Evolutionary conservation across 202 grass and related monocot genomes (phyloP), one percentile per base, ranked within the genome.

Genomic region (Zizania palustris): DNA sequence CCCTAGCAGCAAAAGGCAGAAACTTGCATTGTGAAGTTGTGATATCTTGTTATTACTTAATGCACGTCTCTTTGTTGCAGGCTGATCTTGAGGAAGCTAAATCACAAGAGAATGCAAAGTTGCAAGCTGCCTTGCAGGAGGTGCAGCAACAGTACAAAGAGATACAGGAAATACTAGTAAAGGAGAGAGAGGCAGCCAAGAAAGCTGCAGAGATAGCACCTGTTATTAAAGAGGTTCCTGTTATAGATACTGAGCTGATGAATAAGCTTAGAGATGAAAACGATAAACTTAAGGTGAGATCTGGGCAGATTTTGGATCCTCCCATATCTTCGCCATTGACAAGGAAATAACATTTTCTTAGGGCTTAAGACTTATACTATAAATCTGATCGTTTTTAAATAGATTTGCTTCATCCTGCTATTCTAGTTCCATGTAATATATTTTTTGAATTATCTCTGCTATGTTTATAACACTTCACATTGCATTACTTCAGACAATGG

Each of bases 211-310:
- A 96, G 64, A 16, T 96, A 59, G 81, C 69, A 78, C 89, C 90
- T 62, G 85, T 93, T 69, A 64, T 96, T 74, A 96, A 99, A 91
- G 96, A 99, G 76, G 87, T 96, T 58, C 92, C 92, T 44, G 81
- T 99, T 87, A 63, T 91, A 87, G 87, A 99, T 63, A 87, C 92
- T 57, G 79, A 86, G 72, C 61, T 91, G 51, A 87, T 96, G 87
- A 83, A 93, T 87, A 99, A 95, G 78, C 96, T 99, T 81, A 90
- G 77, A 88, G 90, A 86, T 73, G 96, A 99, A 92, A 99, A 99
- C 87, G 87, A 99, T 72, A 91, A 90, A 56, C 90, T 99, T 67
- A 95, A 96, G 92, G 96, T 99, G 71, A 83, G 87, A 75, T 6
- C 42, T 28, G 36, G 66, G 36, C 36, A 76, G 48, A 81, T 49